These are phyloP conservation scores for Elsinoe arachidis DNA, from an alignment of 2,329 filamentous ascomycete species.

Conservation along the genomic window DNA sequence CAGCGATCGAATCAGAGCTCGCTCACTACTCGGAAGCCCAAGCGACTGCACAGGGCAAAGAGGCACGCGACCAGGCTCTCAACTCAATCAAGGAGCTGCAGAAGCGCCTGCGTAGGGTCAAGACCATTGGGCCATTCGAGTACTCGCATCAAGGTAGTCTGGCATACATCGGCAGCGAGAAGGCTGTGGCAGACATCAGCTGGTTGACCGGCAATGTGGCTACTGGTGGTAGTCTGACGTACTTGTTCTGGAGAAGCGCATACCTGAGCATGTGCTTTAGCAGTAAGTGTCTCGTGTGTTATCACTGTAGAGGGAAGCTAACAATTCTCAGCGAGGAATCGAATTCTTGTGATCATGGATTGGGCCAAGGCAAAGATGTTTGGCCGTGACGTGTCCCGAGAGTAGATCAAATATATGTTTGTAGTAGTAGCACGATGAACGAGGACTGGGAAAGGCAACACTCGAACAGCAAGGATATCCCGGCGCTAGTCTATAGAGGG, in stretches of 20 bases:
- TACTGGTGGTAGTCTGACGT: constrained; percentile 78
- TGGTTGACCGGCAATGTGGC: constrained; percentile 98
- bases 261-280: constrained; percentile 99
- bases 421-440: too few relatives aligned
- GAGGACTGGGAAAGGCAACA: not conserved
- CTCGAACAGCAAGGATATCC: not conserved
- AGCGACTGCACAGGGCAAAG: constrained; percentile 58
- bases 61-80: constrained; percentile 38
- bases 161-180: constrained; percentile 96
- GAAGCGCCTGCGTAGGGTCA: constrained; percentile 77
- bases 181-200: constrained; percentile 91
- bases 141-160: constrained; percentile 96
- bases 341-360: constrained; percentile 83
- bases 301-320: not conserved
- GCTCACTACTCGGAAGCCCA: constrained; percentile 53
- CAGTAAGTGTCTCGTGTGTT: constrained; percentile 56
- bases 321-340: constrained; percentile 65
- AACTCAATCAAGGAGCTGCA: constrained; percentile 79
- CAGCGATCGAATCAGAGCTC: constrained; percentile 69
- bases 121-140: constrained; percentile 94
- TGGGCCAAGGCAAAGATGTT: constrained; percentile 97
- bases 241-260: constrained; percentile 95
- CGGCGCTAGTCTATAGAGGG: constrained; percentile 2
- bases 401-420: constrained; percentile 43
- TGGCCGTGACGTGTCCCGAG: constrained; percentile 84